Percentiles rank a stretch among this genome's conserved stretches.
Conservation (phyloP, 2,329 filamentous ascomycete species). For the Diaporthe longicolla region DNA sequence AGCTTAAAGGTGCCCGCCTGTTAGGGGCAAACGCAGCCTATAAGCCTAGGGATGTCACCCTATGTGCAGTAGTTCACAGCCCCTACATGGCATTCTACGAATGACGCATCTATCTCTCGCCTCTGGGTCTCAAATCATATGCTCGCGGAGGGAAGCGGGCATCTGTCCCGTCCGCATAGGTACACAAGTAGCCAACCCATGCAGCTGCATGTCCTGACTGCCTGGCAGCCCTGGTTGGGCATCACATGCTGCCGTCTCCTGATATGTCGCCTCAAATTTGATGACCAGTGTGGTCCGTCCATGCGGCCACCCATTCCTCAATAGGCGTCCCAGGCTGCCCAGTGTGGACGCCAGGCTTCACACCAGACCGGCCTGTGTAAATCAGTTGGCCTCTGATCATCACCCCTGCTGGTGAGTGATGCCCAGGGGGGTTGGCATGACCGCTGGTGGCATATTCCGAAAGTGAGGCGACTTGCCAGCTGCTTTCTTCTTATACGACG, state of each 20-base stretch:
- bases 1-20: background rate
- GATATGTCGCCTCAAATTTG: constrained; percentile 17
- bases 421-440: background rate
- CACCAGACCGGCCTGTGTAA: background rate
- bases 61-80: background rate
- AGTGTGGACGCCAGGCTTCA: background rate
- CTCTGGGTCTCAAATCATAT: background rate
- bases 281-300: constrained; percentile 8
- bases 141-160: background rate
- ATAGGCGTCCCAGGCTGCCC: background rate
- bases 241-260: constrained; percentile 28
- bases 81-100: constrained; percentile 1
- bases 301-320: background rate
- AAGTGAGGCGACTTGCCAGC: constrained; percentile 5
- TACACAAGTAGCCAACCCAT: background rate
- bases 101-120: background rate
- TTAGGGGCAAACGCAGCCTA: background rate
- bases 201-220: constrained; percentile 11
- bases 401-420: background rate
- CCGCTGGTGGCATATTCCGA: background rate
- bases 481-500: background rate
- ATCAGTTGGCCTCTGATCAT: constrained; percentile 15
- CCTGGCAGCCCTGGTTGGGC: background rate
- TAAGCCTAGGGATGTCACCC: constrained; percentile 7
- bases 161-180: background rate